A percentile compares a stretch with the other conserved stretches of the same genome.
Conservation (phyloP, 2,329 filamentous ascomycete species). For the Herpomyces periplanetae region DNA sequence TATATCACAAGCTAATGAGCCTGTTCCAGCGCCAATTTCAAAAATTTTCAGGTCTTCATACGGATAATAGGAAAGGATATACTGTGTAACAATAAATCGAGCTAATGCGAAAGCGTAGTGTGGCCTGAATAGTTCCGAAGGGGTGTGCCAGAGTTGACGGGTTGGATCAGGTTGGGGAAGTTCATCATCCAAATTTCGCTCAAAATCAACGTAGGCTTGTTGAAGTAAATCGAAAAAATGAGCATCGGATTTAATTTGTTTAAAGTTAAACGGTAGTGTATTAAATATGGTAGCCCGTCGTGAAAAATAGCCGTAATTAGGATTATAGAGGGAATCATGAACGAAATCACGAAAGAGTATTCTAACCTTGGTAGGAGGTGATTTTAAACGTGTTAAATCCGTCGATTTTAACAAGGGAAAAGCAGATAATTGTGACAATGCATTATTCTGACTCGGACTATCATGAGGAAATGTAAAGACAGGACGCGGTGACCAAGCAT, state of each 20-base stretch:
- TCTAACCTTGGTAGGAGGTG: no score
- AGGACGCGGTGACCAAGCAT: no score
- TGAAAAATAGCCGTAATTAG: conserved; percentile 74
- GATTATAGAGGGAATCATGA: conserved; percentile 81
- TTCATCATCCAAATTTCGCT: conserved; percentile 39
- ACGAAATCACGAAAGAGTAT: conserved; percentile 95
- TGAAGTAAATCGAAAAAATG: conserved; percentile 42
- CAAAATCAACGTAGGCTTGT: conserved; percentile 50
- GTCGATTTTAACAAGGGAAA: no score
- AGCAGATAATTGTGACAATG: no score
- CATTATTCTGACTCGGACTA: no score
- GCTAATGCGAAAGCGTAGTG: conserved; percentile 91
- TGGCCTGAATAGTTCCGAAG: conserved; percentile 77
- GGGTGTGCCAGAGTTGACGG: conserved; percentile 87
- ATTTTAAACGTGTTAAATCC: no score
- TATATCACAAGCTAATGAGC: conserved; percentile 90
- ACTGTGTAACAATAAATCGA: conserved; percentile 80
- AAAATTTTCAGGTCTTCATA: conserved; percentile 94
- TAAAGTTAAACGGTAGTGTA: conserved; percentile 66
- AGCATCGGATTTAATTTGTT: conserved; percentile 34
- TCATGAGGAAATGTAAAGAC: no score
- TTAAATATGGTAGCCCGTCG: conserved; percentile 89
- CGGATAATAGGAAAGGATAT: conserved; percentile 52
- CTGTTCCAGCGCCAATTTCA: conserved; percentile 90
- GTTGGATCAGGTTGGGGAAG: conserved; percentile 30